Base-by-base conservation (phyloP, 2,329 filamentous ascomycete species). In the Microdochium nivale region DNA sequence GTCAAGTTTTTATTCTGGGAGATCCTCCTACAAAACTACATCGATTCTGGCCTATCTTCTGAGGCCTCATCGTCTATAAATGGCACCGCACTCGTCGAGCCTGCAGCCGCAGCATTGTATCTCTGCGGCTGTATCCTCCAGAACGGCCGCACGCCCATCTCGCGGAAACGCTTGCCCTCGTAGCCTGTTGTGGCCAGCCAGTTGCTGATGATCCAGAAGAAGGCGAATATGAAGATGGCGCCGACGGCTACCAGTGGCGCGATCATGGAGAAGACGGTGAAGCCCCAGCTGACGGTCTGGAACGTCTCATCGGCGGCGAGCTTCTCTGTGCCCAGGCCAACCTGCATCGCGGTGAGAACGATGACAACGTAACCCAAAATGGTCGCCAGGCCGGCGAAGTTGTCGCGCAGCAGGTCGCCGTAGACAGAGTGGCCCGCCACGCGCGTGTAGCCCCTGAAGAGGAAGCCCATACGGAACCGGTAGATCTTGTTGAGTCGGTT, bases 401-500 rank as follows among this genome's bases (percentile, higher is more conserved):
- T 73, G 27, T 69, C 63, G 25, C 64, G 58, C 21, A 73, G 62
- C 30, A 73, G 65, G 32, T 64, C 62, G n/a, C 50, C 56, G 56
- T 75, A 76, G 46, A 65, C 53, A 1, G 56, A 47, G 44, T 61
- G 55, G 3, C 56, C 55, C 19, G 49, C 51, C n/a, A 62, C 56
- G 48, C 57, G 58, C 13, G 61, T 63, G 55, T 62, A 65, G 9
- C 60, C 61, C 21, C 61, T 62, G 30, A 63, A 48, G 19, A 62
- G 9, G 43, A 49, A 58, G 3, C 60, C 60, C 48, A 58, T 60
- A 2, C 55, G 55, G 23, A 73, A 52, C 44, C 68, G 67, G 55
- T 71, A 71, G 46, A 75, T 66, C 48, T 70, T 69, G 59, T 78
- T 68, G 46, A 69, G 49, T n/a, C 67, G 65, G 49, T 60, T 60